phyloP scores from a whole-genome alignment of 176 grass and related monocot species.

The Echinochloa phyllopogon region DNA sequence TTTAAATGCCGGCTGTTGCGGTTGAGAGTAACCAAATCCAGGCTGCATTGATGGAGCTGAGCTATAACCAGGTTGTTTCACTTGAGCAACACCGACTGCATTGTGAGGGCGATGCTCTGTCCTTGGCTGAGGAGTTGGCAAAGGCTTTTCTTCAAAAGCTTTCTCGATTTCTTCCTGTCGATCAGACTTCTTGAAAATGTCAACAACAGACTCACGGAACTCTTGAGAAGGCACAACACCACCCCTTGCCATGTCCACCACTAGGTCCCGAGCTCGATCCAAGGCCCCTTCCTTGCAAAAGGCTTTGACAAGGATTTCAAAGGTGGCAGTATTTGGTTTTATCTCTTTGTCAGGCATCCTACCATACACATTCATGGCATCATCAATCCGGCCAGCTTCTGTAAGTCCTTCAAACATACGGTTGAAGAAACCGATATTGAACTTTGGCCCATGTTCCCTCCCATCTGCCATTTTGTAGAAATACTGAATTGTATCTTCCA shows the following conservation, averaged over 20 bases:
- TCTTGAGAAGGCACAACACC: conserved; percentile 42
- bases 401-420: conserved; percentile 19
- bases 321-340: conserved; percentile 46
- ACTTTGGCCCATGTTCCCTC: conserved; percentile 46
- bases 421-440: conserved; percentile 49
- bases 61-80: background rate
- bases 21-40: conserved; percentile 14
- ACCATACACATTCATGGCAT: conserved; percentile 17
- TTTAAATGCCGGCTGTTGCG: background rate
- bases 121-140: conserved; percentile 26
- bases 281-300: conserved; percentile 50
- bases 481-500: conserved; percentile 54
- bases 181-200: conserved; percentile 45
- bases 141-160: conserved; percentile 51
- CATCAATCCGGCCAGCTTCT: conserved; percentile 22
- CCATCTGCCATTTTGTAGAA: conserved; percentile 41
- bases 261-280: conserved; percentile 43
- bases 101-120: background rate
- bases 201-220: conserved; percentile 45
- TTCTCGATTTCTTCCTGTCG: conserved; percentile 53
- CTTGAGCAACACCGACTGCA: background rate
- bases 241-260: conserved; percentile 52
- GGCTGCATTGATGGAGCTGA: background rate
- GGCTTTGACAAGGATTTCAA: conserved; percentile 48
- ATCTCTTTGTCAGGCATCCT: conserved; percentile 45